Base-by-base conservation (phyloP, 208 protist genomes). In the Leishmania gerbilli region DNA sequence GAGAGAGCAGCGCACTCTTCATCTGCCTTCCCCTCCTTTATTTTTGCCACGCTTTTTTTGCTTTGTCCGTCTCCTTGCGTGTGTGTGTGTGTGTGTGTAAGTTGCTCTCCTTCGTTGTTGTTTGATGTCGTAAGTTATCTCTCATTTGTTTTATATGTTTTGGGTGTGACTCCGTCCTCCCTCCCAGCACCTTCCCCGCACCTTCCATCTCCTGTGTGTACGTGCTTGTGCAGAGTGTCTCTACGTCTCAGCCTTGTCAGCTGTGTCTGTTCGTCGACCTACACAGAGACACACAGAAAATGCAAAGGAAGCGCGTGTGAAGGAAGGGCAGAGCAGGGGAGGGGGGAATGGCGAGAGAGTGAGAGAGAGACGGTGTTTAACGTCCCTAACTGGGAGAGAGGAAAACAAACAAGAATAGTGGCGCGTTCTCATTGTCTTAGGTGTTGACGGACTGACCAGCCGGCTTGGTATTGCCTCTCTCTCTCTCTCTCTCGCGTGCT, bases 31-130 rank as follows among this genome's bases (percentile, higher is more conserved):
- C 34, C 27, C 47, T 31, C 80, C 71, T 74, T 75, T 77, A 40
- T 72, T 40, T 55, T 72, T 24, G 65, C 40, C 71, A 49, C 68
- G 40, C 82, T 8, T 80, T 76, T 79, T 42, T 47, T 34, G 74
- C 78, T n/a, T 79, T 56, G 40, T 0, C 40, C 42, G 31, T 72
- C 68, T 51, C 40, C 34, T 9, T 71, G 37, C 31, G 17, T 45
- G 17, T 37, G 79, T 71, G 45, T 40, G 34, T 45, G 40, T 76
- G 51, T 49, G 58, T 15, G 45, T 40, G 79, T 71, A 8, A 45
- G 42, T 45, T 45, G 42, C 42, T 45, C 42, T 45, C 42, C 42
- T 45, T 7, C 5, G 42, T 56, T 71, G 56, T 71, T 47, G 51
- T 58, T 56, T 56, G 51, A 58, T 64, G 71, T 68, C 21, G 58